Base-by-base conservation (phyloP, 2,329 filamentous ascomycete genomes). In the Scopulariopsis brevicaulis region DNA sequence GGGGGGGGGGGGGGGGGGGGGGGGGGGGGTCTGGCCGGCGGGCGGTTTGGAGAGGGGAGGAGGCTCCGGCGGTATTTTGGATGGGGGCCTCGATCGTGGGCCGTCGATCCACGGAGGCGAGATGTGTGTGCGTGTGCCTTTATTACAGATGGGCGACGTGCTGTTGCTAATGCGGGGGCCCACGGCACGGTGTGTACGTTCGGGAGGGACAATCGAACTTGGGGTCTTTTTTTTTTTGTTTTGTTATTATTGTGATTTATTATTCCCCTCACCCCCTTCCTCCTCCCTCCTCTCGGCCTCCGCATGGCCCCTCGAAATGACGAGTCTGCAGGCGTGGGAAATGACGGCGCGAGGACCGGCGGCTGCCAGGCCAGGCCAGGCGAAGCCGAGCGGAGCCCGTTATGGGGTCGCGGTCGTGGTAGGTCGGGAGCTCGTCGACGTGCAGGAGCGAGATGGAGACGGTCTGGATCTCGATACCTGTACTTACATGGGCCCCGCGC, bases 101-200 rank as follows among this genome's bases (percentile, higher is more conserved):
- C 37, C 20, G 46, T 50, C 46, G 46, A 50, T 50, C 46, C 46
- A 50, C 20, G 46, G 24, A 50, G n/a, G 46, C 46, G 46, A 24
- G 46, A 11, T 22, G 46, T 46, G 46, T 50, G 46, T 6, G 46
- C 22, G n/a, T 8, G 46, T 24, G n/a, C 22, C 18, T 15, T n/a
- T 46, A 46, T 50, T 50, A n/a, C 46, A 50, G 43, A 34, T n/a
- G 55, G 46, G 40, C 24, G 24, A 51, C 18, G 48, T 54, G 56
- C 56, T 56, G 50, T 46, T 58, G 56, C 43, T 58, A 53, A 20
- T 46, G 56, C 56, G 56, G 56, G 43, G 51, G 22, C 46, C 50
- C 56, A 58, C 56, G 50, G 56, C 34, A 58, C 51, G 51, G 56
- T 51, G 51, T 53, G 55, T 53, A 37, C 55, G 55, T 56, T 32